Evolutionary conservation across 2,329 filamentous ascomycete genomes (phyloP), one percentile per base, ranked within the genome.

Genomic region (Ophiocordyceps camponoti-floridani): DNA sequence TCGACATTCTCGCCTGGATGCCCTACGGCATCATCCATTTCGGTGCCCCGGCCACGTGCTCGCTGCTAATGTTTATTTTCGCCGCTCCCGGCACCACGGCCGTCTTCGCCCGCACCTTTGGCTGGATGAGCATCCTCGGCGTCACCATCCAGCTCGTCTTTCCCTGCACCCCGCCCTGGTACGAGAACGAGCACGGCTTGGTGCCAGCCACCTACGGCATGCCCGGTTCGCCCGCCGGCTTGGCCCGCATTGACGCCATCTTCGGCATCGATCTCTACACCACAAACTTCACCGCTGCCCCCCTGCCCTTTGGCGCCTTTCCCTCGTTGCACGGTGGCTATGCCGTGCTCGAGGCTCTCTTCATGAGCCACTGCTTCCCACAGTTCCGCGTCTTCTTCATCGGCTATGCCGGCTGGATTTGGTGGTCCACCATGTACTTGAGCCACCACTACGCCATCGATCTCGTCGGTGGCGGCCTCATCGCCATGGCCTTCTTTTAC

Each of bases 381-480:
- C 78, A 77, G 48, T 73, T 93, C 52, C 79, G 83, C 52, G 77
- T 81, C 12, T 64, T 91, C 44, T 94, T 93, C 63, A 74, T 88
- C 50, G 70, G 75, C 50, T 96, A 95, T 62, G 82, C 83, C 41
- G 74, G 83, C 58, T 95, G 89, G 89, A 79, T 95, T 55, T 95
- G 87, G 84, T 96, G 89, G 87, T 84, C 88, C 12, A 96, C 89
- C 53, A 94, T 96, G 86, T 95, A 96, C 59, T 75, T 96, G 44
- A 93, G 85, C 56, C 89, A 96, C 64, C 89, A 96, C 66, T 96
- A 96, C 59, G 89, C 88, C 30, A 83, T 96, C 38, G 89, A 96
- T 61, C 70, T 96, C 43, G 85, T 95, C 26, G 85, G 76, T 33
- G 89, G 89, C 52, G 86, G 82, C 58, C 69, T 94, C 48, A 69